phyloP scores from a whole-genome alignment of 352 stramenopile species.

The Ochromonadaceae sp. region DNA sequence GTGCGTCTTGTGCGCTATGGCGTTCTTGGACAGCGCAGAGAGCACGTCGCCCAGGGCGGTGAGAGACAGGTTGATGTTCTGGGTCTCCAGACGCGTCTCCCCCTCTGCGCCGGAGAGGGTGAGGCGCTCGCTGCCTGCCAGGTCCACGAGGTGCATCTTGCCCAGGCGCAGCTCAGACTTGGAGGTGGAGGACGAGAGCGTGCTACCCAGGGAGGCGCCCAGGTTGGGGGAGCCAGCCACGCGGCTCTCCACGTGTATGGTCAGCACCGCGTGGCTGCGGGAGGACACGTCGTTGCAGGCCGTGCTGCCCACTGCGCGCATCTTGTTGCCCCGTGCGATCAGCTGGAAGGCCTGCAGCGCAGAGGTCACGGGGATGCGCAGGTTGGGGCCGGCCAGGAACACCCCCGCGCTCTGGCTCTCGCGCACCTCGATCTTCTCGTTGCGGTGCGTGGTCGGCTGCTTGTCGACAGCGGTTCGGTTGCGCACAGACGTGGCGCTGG shows the following conservation, averaged over 20 bases:
- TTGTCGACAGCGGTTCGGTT: too few species aligned
- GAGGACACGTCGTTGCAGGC: conserved; percentile 50
- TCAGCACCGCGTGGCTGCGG: conserved; percentile 72
- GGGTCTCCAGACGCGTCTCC: conserved; percentile 25
- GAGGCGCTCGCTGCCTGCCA: conserved; percentile 74
- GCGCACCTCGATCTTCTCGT: conserved; percentile 24
- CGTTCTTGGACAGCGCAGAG: conserved; percentile 21
- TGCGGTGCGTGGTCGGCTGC: too few species aligned
- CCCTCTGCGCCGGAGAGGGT: conserved; percentile 66
- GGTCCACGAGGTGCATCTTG: conserved; percentile 53
- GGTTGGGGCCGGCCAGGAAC: conserved; percentile 24
- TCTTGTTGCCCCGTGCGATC: conserved; percentile 36
- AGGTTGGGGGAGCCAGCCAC: not conserved
- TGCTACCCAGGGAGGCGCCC: not conserved
- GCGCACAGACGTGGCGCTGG: too few species aligned
- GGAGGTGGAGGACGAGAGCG: not conserved
- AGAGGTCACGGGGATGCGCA: conserved; percentile 30
- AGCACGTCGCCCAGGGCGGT: conserved; percentile 53
- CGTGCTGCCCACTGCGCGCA: conserved; percentile 51
- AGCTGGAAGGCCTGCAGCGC: conserved; percentile 24
- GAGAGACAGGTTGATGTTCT: conserved; percentile 44
- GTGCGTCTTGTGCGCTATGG: too few species aligned
- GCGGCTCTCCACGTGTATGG: conserved; percentile 61
- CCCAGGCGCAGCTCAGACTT: not conserved
- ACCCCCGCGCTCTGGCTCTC: conserved; percentile 21